Base-by-base conservation (phyloP, 352 stramenopile genomes). In the Globisporangium viniferum region DNA sequence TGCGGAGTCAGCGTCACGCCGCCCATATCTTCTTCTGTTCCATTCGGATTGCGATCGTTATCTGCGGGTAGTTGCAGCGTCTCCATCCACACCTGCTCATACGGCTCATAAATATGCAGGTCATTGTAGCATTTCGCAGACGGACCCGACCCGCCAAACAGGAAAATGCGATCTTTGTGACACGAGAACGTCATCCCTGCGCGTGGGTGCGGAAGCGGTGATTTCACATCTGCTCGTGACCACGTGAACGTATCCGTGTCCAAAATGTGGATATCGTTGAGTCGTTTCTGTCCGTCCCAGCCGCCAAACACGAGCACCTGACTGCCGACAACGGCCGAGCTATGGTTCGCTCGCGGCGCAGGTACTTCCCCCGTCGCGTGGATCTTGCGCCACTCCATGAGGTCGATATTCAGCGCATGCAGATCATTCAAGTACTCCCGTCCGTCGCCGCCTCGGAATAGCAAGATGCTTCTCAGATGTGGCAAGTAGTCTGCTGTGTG, bases 191-290 rank as follows among this genome's bases (percentile, higher is more conserved):
- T 98, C 96, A 99, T 98, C 22, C 95, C 96, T 0, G 94, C 94
- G 51, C 94, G 74, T 9, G 96, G 94, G 71, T 97, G 89, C 7
- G 94, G 94, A 58, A 96, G 80, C 10, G 88, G 75, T 7, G 86
- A 79, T 31, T 75, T 73, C 18, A 84, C 67, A 51, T 78, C 76
- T 55, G 92, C 80, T 3, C 74, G 66, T 1, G 93, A 94, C 96
- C 95, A 99, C n/a, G 81, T 91, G 59, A 90, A 89, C 29, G 83
- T 95, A 18, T 61, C 70, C 8, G 90, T 97, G 71, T 98, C 86
- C n/a, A 99, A 80, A 39, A 98, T 85, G 77, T 98, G 91, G 62
- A 99, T 91, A 76, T 98, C 96, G 75, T 98, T 99, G 12, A 99
- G 82, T 58, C 94, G 80, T 67, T 97, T 85, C 41, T 86, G 84